Conservation (phyloP, 805 yeast genomes). For the Candida vaughaniae region DNA sequence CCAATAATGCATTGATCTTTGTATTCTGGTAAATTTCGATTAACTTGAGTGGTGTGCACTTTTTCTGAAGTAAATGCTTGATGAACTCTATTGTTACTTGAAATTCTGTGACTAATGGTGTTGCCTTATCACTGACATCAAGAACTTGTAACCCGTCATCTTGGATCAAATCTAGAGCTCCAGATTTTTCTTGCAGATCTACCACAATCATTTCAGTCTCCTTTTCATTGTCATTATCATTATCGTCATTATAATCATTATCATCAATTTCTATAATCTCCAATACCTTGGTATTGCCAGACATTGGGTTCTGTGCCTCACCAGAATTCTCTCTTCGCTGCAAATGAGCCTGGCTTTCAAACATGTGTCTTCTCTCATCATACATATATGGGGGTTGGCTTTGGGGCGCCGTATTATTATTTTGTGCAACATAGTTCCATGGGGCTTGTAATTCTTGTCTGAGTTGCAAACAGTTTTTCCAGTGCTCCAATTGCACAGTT, state of each 20-base stretch:
- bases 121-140: slow-evolving; percentile 3
- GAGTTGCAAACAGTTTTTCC: slow-evolving; percentile 25
- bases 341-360: background rate
- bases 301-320: background rate
- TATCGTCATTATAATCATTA: background rate
- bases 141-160: background rate
- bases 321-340: background rate
- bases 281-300: background rate
- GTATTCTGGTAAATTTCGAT: slow-evolving; percentile 20
- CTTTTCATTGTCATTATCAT: background rate
- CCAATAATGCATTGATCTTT: slow-evolving; percentile 16
- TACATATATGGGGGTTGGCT: slow-evolving; percentile 6
- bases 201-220: background rate
- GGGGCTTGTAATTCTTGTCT: slow-evolving; percentile 19
- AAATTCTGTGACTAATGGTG: slow-evolving; percentile 20
- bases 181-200: background rate
- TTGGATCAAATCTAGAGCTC: background rate
- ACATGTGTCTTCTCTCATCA: slow-evolving; percentile 3
- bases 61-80: slow-evolving; percentile 17
- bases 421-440: slow-evolving; percentile 21
- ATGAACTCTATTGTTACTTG: slow-evolving; percentile 25
- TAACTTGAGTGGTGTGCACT: slow-evolving; percentile 18
- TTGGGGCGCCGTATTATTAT: background rate
- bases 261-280: background rate
- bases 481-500: slow-evolving; percentile 25